These are phyloP conservation scores for Geranium brycei DNA, from an alignment of 345 rosid genomes.

Conservation along the genomic window DNA sequence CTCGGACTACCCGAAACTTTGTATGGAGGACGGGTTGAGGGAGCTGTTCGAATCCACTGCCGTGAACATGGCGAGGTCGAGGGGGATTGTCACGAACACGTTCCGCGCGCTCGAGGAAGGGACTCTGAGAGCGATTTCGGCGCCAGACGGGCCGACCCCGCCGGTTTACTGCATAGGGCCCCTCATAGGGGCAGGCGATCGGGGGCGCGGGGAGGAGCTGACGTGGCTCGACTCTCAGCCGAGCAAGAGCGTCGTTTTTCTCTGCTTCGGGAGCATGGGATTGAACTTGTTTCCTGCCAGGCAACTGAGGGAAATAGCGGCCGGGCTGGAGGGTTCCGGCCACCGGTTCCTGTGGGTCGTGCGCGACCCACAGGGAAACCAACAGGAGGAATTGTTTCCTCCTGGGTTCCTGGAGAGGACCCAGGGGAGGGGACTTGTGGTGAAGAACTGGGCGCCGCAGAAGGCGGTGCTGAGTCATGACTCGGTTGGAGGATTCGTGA, in stretches of 20 bases:
- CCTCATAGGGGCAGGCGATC: neutral
- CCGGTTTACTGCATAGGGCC: conserved; percentile 6
- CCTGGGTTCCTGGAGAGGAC: conserved; percentile 10
- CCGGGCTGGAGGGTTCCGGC: conserved; percentile 10
- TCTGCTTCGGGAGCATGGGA: conserved; percentile 12
- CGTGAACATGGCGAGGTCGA: neutral
- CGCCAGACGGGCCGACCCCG: conserved; percentile 1
- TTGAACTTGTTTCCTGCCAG: neutral
- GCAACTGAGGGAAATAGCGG: conserved; percentile 10
- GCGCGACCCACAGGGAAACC: neutral
- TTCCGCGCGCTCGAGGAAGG: conserved; percentile 2
- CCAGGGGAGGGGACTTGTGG: conserved; percentile 7
- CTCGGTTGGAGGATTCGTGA: conserved; percentile 10
- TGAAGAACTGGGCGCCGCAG: conserved; percentile 10
- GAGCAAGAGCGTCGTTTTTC: conserved; percentile 1
- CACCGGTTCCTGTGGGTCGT: conserved; percentile 11
- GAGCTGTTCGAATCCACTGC: too few species aligned
- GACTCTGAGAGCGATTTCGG: neutral
- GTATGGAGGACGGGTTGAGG: too few species aligned
- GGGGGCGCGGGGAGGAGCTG: neutral
- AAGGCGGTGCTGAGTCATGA: neutral
- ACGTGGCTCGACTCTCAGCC: conserved; percentile 10
- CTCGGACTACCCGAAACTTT: neutral
- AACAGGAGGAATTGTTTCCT: neutral
- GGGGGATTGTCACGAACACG: conserved; percentile 7